A percentile compares a stretch with the other conserved stretches of the same genome.
phyloP scores from a whole-genome alignment of 78 protist genomes.

The Dictyostelium firmibasis region DNA sequence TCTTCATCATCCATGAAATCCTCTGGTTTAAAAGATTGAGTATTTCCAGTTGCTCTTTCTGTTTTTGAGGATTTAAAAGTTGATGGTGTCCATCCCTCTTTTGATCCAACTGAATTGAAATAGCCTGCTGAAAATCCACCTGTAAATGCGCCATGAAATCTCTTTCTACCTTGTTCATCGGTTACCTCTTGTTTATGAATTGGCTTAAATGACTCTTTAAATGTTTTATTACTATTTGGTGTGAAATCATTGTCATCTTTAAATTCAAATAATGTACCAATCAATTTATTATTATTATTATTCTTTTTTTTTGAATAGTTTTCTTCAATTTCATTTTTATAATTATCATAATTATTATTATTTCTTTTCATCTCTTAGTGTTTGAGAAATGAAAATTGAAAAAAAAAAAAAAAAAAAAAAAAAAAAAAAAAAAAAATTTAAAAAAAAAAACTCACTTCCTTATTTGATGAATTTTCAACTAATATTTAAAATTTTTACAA shows the following conservation, averaged over 20 bases:
- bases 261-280: slow-evolving; percentile 24
- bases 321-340: not conserved
- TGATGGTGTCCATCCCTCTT: slow-evolving; percentile 92
- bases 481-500: not conserved
- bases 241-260: slow-evolving; percentile 10
- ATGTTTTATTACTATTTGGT: not conserved
- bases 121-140: slow-evolving; percentile 98
- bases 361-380: not conserved
- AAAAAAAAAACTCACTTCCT: too few species aligned
- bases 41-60: not conserved
- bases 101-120: slow-evolving; percentile 95
- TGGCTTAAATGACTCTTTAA: slow-evolving; percentile 42
- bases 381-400: not conserved
- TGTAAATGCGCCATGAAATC: slow-evolving; percentile 99
- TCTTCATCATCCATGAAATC: slow-evolving; percentile 97
- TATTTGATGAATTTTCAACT: not conserved
- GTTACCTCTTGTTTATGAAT: slow-evolving; percentile 74
- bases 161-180: slow-evolving; percentile 89
- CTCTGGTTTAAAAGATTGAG: slow-evolving; percentile 9
- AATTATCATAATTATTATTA: not conserved
- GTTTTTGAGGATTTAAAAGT: slow-evolving; percentile 73
- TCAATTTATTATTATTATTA: not conserved
- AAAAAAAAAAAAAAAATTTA: not conserved
- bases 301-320: not conserved
- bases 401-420: not conserved